A percentile compares a stretch with the other conserved stretches of the same genome.
Conservation (phyloP, 2,329 filamentous ascomycete species). For the Apiospora aurea region DNA sequence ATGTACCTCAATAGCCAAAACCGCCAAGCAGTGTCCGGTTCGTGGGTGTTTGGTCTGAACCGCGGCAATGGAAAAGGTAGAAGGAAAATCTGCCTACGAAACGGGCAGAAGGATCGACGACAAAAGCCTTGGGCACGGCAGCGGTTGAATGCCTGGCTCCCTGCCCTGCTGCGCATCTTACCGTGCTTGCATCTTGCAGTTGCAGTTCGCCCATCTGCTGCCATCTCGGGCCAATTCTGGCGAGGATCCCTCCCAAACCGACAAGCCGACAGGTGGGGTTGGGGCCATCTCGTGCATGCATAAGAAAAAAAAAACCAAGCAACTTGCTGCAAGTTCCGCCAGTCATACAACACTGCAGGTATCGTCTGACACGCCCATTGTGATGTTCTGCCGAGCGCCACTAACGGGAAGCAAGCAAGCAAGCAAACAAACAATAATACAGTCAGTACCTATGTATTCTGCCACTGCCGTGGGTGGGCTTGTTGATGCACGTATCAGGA, state of each 20-base stretch:
- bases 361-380: conserved; percentile 3
- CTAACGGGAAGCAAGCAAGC: background rate
- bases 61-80: conserved; percentile 2
- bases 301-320: background rate
- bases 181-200: conserved; percentile 9
- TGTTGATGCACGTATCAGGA: background rate
- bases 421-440: too few relatives aligned
- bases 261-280: conserved; percentile 14
- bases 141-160: background rate
- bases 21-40: background rate
- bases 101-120: conserved; percentile 7
- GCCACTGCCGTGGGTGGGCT: background rate
- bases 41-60: background rate
- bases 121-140: background rate
- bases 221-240: conserved; percentile 11
- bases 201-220: conserved; percentile 1
- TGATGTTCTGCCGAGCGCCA: conserved; percentile 2
- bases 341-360: background rate
- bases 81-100: background rate
- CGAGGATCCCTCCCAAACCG: conserved; percentile 12
- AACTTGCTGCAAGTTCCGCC: background rate
- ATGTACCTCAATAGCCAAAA: background rate
- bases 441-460: background rate
- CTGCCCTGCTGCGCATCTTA: background rate
- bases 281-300: conserved; percentile 12